Evolutionary conservation across 768 basidiomycete genomes (phyloP).

Genomic region (Tricholoma matsutake): DNA sequence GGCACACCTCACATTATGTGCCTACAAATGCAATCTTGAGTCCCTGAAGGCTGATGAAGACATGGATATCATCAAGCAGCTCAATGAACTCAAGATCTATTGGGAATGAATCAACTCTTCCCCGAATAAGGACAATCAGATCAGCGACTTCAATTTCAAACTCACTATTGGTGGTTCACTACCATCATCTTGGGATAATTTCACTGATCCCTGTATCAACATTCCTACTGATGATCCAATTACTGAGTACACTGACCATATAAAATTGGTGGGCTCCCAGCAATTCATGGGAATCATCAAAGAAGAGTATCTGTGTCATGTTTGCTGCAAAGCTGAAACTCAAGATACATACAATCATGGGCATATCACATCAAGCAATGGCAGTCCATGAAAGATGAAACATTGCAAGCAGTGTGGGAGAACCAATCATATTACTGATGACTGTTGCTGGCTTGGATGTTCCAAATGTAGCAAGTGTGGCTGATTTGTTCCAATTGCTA

Average conservation of each 20-base stretch:
- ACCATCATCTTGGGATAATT: neutral
- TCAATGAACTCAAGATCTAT: neutral
- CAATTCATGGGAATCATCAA: neutral
- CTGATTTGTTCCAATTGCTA: neutral
- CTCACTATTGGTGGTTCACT: neutral
- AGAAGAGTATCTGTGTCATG: neutral
- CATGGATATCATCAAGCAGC: neutral
- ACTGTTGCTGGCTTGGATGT: neutral
- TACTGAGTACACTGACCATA: neutral
- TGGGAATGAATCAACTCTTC: neutral
- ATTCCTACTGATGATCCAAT: neutral
- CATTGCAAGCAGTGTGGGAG: neutral
- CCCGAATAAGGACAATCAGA: neutral
- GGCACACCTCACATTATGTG: neutral
- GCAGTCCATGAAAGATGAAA: neutral
- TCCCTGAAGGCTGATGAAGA: neutral
- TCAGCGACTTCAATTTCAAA: neutral
- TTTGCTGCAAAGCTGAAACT: neutral
- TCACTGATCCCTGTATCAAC: neutral
- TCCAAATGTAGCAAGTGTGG: neutral
- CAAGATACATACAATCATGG: neutral
- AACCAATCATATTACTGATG: neutral
- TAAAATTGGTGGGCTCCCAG: neutral
- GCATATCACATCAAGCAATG: neutral
- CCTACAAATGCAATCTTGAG: neutral